Evolutionary conservation across 2,329 filamentous ascomycete genomes (phyloP), one percentile per base, ranked within the genome.

Genomic region (Botrytis sinoallii): DNA sequence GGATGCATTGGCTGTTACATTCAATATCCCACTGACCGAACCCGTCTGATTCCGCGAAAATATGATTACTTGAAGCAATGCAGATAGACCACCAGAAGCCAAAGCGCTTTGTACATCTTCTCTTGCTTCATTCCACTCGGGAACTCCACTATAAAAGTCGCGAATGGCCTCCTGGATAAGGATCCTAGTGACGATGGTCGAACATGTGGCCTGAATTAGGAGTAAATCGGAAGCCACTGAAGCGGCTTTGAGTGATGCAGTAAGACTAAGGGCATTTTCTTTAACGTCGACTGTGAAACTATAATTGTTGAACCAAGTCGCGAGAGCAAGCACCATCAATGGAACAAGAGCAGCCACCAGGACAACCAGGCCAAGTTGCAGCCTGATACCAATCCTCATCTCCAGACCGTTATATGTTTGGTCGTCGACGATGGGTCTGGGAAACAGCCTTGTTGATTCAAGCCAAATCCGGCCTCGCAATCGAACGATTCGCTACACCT

Each of bases 371-470:
- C 90, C 93, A 79, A 98, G 87, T 88, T 98, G 95, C 84, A 95
- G 91, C 78, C 94, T 89, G 80, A 97, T 97, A 74, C 92, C 91
- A 82, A 97, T 89, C 82, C 94, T 90, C 93, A 97, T 95, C 79
- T 74, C 74, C 71, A 61, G 35, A 52, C 40, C 40, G 38, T 48
- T 67, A 29, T 60, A 8, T 35, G 40, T 42, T 57, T 55, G 46
- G n/a, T 61, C 52, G 48, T 29, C 59, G 40, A 61, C 32, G 29
- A 57, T 29, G 25, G 40, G 29, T 68, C 42, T 32, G 67, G 71
- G 52, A 55, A 42, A 44, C 32, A 52, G 64, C 48, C 63, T 42
- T 59, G 44, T 68, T 68, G 40, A 60, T 57, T 68, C 25, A 22
- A 60, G 55, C 42, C 70, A 60, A 72, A 59, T 59, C 70, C 65